phyloP scores from a whole-genome alignment of 345 rosid species.

The Lepidium aucheri region DNA sequence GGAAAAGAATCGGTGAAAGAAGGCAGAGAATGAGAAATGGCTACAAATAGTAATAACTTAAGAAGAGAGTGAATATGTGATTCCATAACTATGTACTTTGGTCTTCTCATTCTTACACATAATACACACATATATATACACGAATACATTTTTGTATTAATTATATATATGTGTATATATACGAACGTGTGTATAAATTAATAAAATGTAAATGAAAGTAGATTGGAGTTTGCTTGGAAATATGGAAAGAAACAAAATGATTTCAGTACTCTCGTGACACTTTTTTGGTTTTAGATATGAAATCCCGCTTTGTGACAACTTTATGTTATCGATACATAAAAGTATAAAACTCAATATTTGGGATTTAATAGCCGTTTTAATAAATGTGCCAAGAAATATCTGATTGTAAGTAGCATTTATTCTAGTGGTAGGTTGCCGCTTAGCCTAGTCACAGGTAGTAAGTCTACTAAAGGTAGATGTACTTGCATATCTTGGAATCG shows the following conservation, averaged over 20 bases:
- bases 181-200: neutral
- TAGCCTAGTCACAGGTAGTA: too few species aligned
- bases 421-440: too few species aligned
- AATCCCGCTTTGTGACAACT: neutral
- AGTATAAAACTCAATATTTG: neutral
- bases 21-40: neutral
- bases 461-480: too few species aligned
- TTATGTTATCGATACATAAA: neutral
- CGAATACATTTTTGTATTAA: neutral
- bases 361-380: neutral
- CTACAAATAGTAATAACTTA: neutral
- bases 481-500: too few species aligned
- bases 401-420: too few species aligned
- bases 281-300: neutral
- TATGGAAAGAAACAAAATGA: constrained; percentile 16
- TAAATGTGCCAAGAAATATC: too few species aligned
- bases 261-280: constrained; percentile 13
- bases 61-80: neutral
- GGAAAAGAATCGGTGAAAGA: constrained; percentile 8
- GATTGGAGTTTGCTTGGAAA: constrained; percentile 9
- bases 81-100: neutral
- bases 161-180: neutral
- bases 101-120: neutral
- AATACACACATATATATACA: neutral
- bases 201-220: neutral